Conservation (phyloP, 2,329 filamentous ascomycete species). For the Fusarium sp. region DNA sequence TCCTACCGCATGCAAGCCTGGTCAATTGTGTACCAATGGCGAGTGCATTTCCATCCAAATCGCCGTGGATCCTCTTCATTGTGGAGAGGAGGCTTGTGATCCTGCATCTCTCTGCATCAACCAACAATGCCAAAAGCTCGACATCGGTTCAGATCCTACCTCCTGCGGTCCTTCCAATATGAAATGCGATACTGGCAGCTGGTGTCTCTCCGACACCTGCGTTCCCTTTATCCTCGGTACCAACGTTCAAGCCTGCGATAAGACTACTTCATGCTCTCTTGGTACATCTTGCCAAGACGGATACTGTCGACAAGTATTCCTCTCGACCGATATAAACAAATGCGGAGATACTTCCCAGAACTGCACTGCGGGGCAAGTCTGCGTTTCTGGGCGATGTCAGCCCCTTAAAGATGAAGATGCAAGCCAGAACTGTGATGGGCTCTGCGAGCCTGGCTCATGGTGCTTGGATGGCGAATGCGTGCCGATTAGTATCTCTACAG, state of each 20-base stretch:
- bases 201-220: conserved; percentile 31
- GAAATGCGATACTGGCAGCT: conserved; percentile 30
- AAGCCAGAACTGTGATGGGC: conserved; percentile 2
- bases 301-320: conserved; percentile 19
- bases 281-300: conserved; percentile 13
- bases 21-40: conserved; percentile 26
- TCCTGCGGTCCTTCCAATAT: conserved; percentile 20
- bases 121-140: conserved; percentile 12
- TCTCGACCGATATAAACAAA: conserved; percentile 21
- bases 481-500: conserved; percentile 17
- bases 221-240: conserved; percentile 35
- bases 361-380: conserved; percentile 29
- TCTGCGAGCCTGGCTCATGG: conserved; percentile 17
- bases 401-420: neutral
- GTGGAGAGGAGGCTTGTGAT: conserved; percentile 6
- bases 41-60: conserved; percentile 30
- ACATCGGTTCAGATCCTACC: conserved; percentile 24
- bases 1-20: conserved; percentile 9
- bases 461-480: conserved; percentile 9
- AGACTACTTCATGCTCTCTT: conserved; percentile 13
- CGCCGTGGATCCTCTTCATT: conserved; percentile 11
- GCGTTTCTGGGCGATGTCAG: conserved; percentile 23
- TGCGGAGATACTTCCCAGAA: conserved; percentile 12
- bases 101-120: conserved; percentile 34
- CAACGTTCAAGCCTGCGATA: conserved; percentile 22